Conservation (phyloP, 1,284 basidiomycete species). For the Pyrrhoderma lamaoense region DNA sequence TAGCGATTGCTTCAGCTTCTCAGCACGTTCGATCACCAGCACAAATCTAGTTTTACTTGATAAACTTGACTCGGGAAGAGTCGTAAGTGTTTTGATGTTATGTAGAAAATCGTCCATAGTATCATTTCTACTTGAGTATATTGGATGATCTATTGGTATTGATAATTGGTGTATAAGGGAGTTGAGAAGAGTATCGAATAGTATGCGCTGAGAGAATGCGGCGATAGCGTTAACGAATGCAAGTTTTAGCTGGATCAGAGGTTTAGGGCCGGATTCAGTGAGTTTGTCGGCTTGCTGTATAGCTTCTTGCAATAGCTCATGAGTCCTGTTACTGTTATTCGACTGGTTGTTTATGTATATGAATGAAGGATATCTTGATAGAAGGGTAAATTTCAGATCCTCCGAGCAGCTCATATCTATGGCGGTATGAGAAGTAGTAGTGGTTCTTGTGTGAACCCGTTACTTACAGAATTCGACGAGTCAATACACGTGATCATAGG, state of each 20-base stretch:
- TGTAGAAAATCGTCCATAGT: conserved; percentile 64
- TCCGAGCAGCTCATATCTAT: too few species aligned
- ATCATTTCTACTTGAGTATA: conserved; percentile 38
- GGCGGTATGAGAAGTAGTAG: too few species aligned
- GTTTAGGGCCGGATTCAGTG: too few species aligned
- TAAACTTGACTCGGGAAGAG: conserved; percentile 12
- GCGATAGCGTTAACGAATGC: conserved; percentile 56
- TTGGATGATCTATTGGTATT: too few species aligned
- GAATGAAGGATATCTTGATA: conserved; percentile 6
- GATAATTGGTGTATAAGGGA: conserved; percentile 33
- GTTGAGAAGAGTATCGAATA: conserved; percentile 65
- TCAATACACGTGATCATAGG: too few species aligned
- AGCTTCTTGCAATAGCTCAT: background rate
- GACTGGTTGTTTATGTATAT: conserved; percentile 2
- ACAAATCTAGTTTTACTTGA: conserved; percentile 36
- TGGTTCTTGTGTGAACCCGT: too few species aligned
- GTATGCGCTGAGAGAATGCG: conserved; percentile 55
- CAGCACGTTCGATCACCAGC: conserved; percentile 61
- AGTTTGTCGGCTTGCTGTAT: too few species aligned
- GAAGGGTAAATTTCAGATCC: background rate
- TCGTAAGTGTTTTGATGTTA: conserved; percentile 36
- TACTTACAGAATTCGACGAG: too few species aligned
- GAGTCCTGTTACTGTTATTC: background rate
- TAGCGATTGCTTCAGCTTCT: conserved; percentile 54
- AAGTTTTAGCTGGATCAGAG: conserved; percentile 19